Evolutionary conservation across 2,329 filamentous ascomycete genomes (phyloP).

Genomic region (Arthrobotrys entomopaga): DNA sequence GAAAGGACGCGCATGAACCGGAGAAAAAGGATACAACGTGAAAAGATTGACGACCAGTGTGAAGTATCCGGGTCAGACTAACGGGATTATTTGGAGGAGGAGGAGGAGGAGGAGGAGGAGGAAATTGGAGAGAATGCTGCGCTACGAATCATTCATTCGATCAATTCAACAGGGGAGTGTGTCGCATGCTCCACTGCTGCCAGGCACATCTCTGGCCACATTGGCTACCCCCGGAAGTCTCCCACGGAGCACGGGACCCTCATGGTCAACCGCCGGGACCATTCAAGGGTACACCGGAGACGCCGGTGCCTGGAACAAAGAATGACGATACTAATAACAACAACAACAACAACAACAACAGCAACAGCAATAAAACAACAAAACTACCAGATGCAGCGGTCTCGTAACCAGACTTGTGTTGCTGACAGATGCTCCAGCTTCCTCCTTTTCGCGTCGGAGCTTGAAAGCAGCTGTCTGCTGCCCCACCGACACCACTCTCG

Average conservation of each 20-base stretch:
- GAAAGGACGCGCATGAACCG: constrained; percentile 17
- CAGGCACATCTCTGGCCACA: constrained; percentile 27
- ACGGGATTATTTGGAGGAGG: background rate
- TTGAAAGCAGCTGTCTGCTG: background rate
- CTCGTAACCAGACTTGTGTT: too few species aligned
- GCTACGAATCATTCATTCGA: background rate
- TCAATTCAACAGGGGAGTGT: background rate
- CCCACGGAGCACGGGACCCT: background rate
- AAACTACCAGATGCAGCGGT: background rate
- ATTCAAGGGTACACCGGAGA: background rate
- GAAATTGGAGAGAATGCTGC: background rate
- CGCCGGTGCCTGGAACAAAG: too few species aligned
- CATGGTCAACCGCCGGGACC: background rate
- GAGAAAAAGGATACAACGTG: background rate
- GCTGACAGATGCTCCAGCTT: background rate
- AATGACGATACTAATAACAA: too few species aligned
- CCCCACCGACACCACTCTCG: background rate
- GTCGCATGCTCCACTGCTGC: constrained; percentile 27
- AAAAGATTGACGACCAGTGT: background rate
- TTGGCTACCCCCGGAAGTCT: constrained; percentile 13
- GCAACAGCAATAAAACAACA: constrained; percentile 6
- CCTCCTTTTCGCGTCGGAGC: background rate
- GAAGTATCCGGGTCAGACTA: background rate
- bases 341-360: background rate
- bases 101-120: constrained; percentile 1